Percentiles rank a stretch among this genome's conserved stretches.
Conservation (phyloP, 2,329 filamentous ascomycete species). For the Aspergillus ochraceus region DNA sequence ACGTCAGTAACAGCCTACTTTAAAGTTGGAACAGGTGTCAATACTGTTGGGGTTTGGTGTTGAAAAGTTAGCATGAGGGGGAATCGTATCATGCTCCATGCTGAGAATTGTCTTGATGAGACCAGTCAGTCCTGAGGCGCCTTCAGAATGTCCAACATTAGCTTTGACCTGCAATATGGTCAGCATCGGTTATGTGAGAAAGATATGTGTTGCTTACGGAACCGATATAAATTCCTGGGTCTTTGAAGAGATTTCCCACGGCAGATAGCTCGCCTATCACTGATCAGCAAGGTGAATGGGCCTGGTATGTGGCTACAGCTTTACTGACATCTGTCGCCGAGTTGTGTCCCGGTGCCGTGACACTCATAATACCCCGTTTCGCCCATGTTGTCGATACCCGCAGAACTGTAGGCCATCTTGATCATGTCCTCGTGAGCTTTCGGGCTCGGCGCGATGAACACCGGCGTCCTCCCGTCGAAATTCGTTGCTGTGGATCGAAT, state of each 20-base stretch:
- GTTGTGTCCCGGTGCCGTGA: slow-evolving; percentile 36
- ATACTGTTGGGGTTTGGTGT: slow-evolving; percentile 32
- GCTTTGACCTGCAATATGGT: slow-evolving; percentile 18
- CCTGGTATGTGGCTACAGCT: background rate
- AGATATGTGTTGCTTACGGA: too few relatives aligned
- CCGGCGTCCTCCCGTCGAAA: slow-evolving; percentile 47
- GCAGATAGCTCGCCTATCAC: slow-evolving; percentile 19
- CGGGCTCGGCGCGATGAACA: slow-evolving; percentile 46
- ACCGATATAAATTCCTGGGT: too few relatives aligned
- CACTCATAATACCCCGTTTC: slow-evolving; percentile 29
- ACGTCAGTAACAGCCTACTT: too few relatives aligned
- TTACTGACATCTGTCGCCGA: slow-evolving; percentile 29
- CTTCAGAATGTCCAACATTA: slow-evolving; percentile 27
- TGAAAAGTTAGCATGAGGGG: slow-evolving; percentile 46
- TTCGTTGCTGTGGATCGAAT: slow-evolving; percentile 45
- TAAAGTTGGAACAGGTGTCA: background rate
- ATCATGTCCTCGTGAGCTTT: slow-evolving; percentile 37
- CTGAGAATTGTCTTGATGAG: slow-evolving; percentile 45
- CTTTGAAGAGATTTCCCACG: too few relatives aligned
- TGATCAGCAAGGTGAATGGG: slow-evolving; percentile 1
- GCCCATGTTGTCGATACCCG: slow-evolving; percentile 22
- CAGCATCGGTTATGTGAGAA: too few relatives aligned
- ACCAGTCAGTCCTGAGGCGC: slow-evolving; percentile 17
- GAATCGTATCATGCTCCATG: slow-evolving; percentile 46
- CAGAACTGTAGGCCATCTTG: slow-evolving; percentile 29